Percentiles rank a stretch among this genome's conserved stretches.
Evolutionary conservation across 805 yeast species (phyloP).

Genomic region (Dipodascus albidus): DNA sequence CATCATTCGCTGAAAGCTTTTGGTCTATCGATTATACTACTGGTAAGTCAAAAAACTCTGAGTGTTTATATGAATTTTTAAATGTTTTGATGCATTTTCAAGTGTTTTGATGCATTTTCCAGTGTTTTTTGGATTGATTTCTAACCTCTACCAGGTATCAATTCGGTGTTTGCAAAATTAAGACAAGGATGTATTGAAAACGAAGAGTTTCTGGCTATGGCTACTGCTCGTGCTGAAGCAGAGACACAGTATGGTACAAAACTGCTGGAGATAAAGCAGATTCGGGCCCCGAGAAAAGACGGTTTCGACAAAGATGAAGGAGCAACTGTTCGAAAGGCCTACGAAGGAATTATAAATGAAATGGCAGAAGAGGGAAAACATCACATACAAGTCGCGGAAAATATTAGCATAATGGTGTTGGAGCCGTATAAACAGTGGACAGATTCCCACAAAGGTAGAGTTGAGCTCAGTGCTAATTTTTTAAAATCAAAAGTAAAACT

Average conservation of each 20-base stretch:
- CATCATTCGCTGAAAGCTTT: slow-evolving; percentile 63
- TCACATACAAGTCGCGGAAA: slow-evolving; percentile 51
- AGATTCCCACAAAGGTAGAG: slow-evolving; percentile 54
- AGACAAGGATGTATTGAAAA: slow-evolving; percentile 55
- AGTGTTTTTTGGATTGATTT: background rate
- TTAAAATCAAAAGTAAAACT: slow-evolving; percentile 39
- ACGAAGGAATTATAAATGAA: slow-evolving; percentile 42
- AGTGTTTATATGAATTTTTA: no score
- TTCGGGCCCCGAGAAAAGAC: slow-evolving; percentile 28
- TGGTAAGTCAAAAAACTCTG: slow-evolving; percentile 30
- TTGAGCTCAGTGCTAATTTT: slow-evolving; percentile 47
- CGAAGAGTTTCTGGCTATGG: slow-evolving; percentile 52
- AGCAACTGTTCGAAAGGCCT: slow-evolving; percentile 52
- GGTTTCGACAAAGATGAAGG: slow-evolving; percentile 50
- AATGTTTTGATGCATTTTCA: background rate
- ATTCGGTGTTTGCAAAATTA: slow-evolving; percentile 25
- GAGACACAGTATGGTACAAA: slow-evolving; percentile 56
- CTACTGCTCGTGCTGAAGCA: slow-evolving; percentile 59
- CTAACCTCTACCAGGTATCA: background rate
- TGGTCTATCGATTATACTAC: slow-evolving; percentile 60
- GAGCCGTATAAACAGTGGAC: slow-evolving; percentile 71
- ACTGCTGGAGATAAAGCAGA: slow-evolving; percentile 31
- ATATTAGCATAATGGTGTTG: slow-evolving; percentile 47
- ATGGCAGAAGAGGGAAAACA: slow-evolving; percentile 46
- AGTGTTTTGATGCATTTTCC: background rate